Base-by-base conservation (phyloP, 139 green algal genomes). In the Tetraselmis chui region DNA sequence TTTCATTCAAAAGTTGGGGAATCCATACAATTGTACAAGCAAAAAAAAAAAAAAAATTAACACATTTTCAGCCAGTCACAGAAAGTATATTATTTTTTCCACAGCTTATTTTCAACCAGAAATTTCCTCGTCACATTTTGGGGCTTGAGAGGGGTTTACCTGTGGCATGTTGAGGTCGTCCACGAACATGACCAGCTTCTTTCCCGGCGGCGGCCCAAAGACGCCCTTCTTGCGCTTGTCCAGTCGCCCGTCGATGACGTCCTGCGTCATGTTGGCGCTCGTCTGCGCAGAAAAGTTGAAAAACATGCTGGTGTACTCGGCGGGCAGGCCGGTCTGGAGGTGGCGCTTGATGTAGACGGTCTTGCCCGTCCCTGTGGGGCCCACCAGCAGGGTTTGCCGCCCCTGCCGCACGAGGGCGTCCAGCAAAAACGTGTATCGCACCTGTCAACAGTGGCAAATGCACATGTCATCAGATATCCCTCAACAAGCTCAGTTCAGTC, bases 111-210 rank as follows among this genome's bases (percentile, higher is more conserved):
- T n/a, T n/a, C n/a, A n/a, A n/a, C n/a, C n/a, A n/a, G n/a, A n/a
- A n/a, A n/a, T n/a, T n/a, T n/a, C n/a, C n/a, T n/a, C n/a, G n/a
- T n/a, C n/a, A n/a, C n/a, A n/a, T n/a, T n/a, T n/a, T n/a, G n/a
- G n/a, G n/a, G n/a, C n/a, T n/a, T n/a, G n/a, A n/a, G n/a, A n/a
- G n/a, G n/a, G n/a, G n/a, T n/a, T n/a, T n/a, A n/a, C n/a, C 82
- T 91, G 87, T 1, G 91, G 91, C 91, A 94, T 94, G 88, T 93
- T 94, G 2, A 94, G 83, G 83, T 94, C 91, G 75, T 94, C 91
- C 32, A 94, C 88, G 59, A 93, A 92, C 26, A 92, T 85, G 22
- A 93, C 81, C 30, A 89, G 32, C 59, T 83, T 84, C 80, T 90
- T 89, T 86, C 87, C 90, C 84, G 80, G 86, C 2, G 89, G 86